Evolutionary conservation across 192 early-diverging fungal genomes (phyloP).

Genomic region (Rhizophagus clarus): DNA sequence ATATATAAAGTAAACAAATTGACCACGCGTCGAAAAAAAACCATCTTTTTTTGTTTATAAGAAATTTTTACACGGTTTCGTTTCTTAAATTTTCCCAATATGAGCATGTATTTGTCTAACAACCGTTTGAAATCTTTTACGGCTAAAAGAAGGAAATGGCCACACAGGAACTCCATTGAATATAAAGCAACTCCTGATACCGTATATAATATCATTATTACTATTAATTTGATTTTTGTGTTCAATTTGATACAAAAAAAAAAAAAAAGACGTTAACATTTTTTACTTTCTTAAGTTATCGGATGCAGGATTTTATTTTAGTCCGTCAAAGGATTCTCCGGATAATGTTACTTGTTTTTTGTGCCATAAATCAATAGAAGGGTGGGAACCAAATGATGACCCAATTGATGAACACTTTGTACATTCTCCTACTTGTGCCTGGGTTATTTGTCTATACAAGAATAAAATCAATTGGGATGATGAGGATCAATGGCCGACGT

Average conservation of each 20-base stretch:
- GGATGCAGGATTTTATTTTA: constrained; percentile 42
- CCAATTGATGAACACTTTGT: constrained; percentile 37
- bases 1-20: too few relatives aligned
- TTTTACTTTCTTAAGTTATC: constrained; percentile 31
- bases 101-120: constrained; percentile 11
- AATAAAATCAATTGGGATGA: constrained; percentile 43
- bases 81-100: neutral
- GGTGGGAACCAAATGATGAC: constrained; percentile 33
- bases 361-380: constrained; percentile 40
- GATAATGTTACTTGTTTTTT: constrained; percentile 46
- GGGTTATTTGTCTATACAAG: constrained; percentile 40
- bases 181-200: constrained; percentile 28
- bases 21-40: too few relatives aligned
- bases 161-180: neutral
- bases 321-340: constrained; percentile 1
- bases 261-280: neutral
- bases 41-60: neutral
- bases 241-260: neutral
- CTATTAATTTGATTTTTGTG: neutral
- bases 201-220: neutral
- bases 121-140: constrained; percentile 17
- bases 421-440: constrained; percentile 34
- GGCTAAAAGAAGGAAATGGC: constrained; percentile 10
- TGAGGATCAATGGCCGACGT: constrained; percentile 34
- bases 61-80: neutral